These are phyloP conservation scores for Rhizophora apiculata DNA, from an alignment of 345 rosid species.

Conservation along the genomic window DNA sequence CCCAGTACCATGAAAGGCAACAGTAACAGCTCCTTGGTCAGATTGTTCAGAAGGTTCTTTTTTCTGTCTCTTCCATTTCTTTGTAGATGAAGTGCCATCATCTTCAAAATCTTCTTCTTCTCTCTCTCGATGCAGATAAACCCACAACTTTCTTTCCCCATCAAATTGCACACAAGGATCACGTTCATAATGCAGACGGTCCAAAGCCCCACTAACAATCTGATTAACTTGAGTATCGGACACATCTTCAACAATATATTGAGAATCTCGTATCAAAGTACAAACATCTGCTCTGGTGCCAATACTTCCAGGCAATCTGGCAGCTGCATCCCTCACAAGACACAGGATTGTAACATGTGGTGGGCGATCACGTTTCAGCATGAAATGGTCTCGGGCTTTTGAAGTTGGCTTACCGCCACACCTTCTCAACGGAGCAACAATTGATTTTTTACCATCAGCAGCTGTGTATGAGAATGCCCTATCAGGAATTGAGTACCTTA, in stretches of 20 bases:
- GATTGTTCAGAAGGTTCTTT: constrained; percentile 83
- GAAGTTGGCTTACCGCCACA: constrained; percentile 99
- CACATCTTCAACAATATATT: constrained; percentile 87
- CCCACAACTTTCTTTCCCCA: constrained; percentile 95
- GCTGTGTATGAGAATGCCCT: constrained; percentile 97
- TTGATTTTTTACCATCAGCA: constrained; percentile 94
- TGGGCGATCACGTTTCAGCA: constrained; percentile 98
- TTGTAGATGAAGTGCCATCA: constrained; percentile 98
- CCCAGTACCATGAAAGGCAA: constrained; percentile 49
- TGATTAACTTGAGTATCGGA: constrained; percentile 91
- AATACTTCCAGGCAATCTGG: constrained; percentile 96
- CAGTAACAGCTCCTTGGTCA: constrained; percentile 71
- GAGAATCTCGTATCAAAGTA: constrained; percentile 91
- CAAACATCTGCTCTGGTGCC: constrained; percentile 99
- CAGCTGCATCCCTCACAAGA: constrained; percentile 97
- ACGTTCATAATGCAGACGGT: constrained; percentile 96
- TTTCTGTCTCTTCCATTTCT: constrained; percentile 98
- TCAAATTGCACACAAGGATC: constrained; percentile 99
- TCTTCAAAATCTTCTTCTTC: constrained; percentile 99
- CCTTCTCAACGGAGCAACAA: constrained; percentile 98
- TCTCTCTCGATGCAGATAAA: constrained; percentile 87
- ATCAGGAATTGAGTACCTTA: constrained; percentile 96
- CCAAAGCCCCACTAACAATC: constrained; percentile 97
- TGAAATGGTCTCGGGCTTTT: constrained; percentile 97
- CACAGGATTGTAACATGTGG: constrained; percentile 98